Evolutionary conservation across 306 rosid species (phyloP).

Genomic region (Sophora flavescens): DNA sequence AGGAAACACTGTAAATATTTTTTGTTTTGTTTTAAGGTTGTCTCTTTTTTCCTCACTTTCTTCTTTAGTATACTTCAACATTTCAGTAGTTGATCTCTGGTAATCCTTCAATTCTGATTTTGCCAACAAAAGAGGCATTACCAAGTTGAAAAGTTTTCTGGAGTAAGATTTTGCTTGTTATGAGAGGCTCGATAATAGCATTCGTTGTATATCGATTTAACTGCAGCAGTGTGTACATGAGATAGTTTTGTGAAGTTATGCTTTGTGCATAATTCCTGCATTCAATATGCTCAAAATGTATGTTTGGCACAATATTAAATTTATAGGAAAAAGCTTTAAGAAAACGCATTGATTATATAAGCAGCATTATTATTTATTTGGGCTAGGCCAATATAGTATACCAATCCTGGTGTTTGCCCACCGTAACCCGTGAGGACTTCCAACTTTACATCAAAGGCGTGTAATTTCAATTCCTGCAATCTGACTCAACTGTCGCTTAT

Average conservation of each 20-base stretch:
- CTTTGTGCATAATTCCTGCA: slow-evolving; percentile 15
- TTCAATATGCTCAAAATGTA: slow-evolving; percentile 8
- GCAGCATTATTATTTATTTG: not conserved
- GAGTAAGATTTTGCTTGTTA: slow-evolving; percentile 44
- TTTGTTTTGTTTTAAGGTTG: not conserved
- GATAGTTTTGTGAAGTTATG: not conserved
- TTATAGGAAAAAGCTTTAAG: not conserved
- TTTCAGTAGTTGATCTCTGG: slow-evolving; percentile 4
- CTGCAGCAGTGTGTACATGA: not conserved
- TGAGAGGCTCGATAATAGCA: slow-evolving; percentile 4
- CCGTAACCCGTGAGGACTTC: not conserved
- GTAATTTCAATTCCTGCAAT: not conserved
- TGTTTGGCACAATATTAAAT: not conserved
- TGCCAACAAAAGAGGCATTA: not conserved
- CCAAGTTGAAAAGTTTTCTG: slow-evolving; percentile 40
- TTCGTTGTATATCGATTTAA: not conserved
- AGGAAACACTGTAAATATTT: slow-evolving; percentile 57
- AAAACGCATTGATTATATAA: not conserved
- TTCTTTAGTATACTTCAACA: slow-evolving; percentile 28
- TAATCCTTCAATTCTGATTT: slow-evolving; percentile 4
- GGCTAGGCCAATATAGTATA: too few species aligned
- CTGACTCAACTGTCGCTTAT: not conserved
- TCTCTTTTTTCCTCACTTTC: not conserved
- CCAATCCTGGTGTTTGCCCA: not conserved
- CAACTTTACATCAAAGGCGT: not conserved